Evolutionary conservation across 2,329 filamentous ascomycete species (phyloP), one percentile per base, ranked within the genome.

Genomic region (Cordyceps pruinosa): DNA sequence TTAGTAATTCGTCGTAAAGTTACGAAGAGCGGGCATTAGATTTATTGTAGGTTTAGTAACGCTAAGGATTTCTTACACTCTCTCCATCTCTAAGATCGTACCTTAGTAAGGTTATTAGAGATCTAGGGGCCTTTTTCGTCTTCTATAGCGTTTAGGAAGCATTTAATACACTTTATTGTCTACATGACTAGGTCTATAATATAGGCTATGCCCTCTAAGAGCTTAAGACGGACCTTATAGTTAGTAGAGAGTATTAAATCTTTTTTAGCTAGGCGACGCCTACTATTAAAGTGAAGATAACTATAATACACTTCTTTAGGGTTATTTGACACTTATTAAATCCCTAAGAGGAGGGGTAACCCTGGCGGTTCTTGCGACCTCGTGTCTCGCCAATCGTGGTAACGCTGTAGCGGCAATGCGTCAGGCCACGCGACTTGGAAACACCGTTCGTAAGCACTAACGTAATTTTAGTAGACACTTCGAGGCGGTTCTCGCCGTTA

Each of bases 201-300:
- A 69, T 96, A 97, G 1, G 83, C 80, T 66, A 88, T 85, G 67
- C 83, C 83, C 67, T 90, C 87, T 25, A 82, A 82, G 19, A 97
- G 80, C 71, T 85, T 85, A 71, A 96, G 80, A 67, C 93, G 90
- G 37, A 97, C 90, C 74, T 99, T 94, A 67, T 94, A 92, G 65
- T 96, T 91, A 17, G 89, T 91, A 64, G 92, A 90, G 50, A 99
- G 85, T 91, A 97, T 96, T 90, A 97, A 94, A 74, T 99, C 94
- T 69, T 99, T 94, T 77, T 97, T 97, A 82, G 89, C 94, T 50
- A 99, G 80, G 42, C 93, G 86, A 54, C 92, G 85, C 17, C 81
- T 81, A 1, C 94, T 94, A 68, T 97, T 91, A 66, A 95, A 99
- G 21, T 91, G 66, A 95, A 99, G 21, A 96, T 89, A 62, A 90